A percentile compares a stretch with the other conserved stretches of the same genome.
phyloP scores from a whole-genome alignment of 345 rosid genomes.

The Hibiscus mutabilis region DNA sequence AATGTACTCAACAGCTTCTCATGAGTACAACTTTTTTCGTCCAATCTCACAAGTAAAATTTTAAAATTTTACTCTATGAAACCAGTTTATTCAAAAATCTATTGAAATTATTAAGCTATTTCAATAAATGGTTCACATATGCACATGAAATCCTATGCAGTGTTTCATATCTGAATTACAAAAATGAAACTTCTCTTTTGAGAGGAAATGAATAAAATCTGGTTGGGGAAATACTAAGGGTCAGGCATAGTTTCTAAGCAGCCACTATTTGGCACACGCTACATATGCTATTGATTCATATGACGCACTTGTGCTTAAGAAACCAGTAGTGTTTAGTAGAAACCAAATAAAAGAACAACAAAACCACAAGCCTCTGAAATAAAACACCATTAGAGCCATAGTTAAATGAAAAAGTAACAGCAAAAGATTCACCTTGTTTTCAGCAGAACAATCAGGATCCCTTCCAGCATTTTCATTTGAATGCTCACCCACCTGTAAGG shows the following conservation, averaged over 20 bases:
- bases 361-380: neutral
- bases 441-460: neutral
- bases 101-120: neutral
- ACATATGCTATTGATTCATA: neutral
- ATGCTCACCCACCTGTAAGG: neutral
- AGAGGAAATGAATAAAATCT: neutral
- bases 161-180: neutral
- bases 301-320: neutral
- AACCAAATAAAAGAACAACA: neutral
- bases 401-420: neutral
- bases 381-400: neutral
- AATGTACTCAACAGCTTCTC: neutral
- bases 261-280: neutral
- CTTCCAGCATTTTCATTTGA: neutral
- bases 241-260: neutral
- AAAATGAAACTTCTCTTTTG: neutral
- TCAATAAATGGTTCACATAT: neutral
- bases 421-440: neutral
- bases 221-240: neutral
- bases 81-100: slow-evolving; percentile 1
- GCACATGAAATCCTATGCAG: neutral
- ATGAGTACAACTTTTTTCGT: neutral
- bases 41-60: neutral
- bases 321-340: neutral
- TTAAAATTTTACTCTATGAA: neutral